Conservation (phyloP, 805 yeast genomes). For the Candida silvicultrix region DNA sequence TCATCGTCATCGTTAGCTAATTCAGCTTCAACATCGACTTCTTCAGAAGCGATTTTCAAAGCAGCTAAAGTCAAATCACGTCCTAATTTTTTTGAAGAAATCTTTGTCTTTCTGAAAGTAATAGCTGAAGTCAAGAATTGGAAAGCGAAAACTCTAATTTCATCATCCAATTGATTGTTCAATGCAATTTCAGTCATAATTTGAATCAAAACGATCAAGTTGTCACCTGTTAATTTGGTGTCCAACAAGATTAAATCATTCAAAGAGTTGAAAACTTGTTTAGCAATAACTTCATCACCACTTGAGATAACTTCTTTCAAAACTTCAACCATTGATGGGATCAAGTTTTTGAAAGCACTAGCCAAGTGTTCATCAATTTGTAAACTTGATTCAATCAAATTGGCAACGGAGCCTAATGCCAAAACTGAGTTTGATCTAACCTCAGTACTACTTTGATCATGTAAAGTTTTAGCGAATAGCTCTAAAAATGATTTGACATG, state of each 20-base stretch:
- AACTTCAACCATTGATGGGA: slow-evolving; percentile 79
- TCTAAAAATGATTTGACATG: slow-evolving; percentile 63
- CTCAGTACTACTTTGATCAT: slow-evolving; percentile 53
- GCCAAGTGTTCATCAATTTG: slow-evolving; percentile 40
- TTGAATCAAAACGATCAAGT: slow-evolving; percentile 60
- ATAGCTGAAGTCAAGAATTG: slow-evolving; percentile 78
- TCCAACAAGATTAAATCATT: slow-evolving; percentile 75
- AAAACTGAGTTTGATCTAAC: slow-evolving; percentile 79
- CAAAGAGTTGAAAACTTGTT: slow-evolving; percentile 76
- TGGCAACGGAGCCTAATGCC: slow-evolving; percentile 65
- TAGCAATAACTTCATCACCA: slow-evolving; percentile 68
- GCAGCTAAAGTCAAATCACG: slow-evolving; percentile 72
- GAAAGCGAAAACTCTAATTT: slow-evolving; percentile 74
- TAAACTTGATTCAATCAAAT: slow-evolving; percentile 57
- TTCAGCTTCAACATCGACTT: slow-evolving; percentile 70
- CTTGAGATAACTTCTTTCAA: slow-evolving; percentile 65
- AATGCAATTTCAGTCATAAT: slow-evolving; percentile 72
- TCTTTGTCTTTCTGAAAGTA: slow-evolving; percentile 73
- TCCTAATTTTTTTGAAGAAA: slow-evolving; percentile 77
- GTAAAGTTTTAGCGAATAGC: slow-evolving; percentile 63
- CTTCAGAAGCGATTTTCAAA: slow-evolving; percentile 74
- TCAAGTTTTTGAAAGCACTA: slow-evolving; percentile 49
- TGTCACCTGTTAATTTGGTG: slow-evolving; percentile 70
- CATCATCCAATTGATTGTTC: slow-evolving; percentile 65
- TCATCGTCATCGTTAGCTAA: slow-evolving; percentile 79